Evolutionary conservation across 1,284 basidiomycete genomes (phyloP), one percentile per base, ranked within the genome.

Genomic region (Pterulicium gracile): DNA sequence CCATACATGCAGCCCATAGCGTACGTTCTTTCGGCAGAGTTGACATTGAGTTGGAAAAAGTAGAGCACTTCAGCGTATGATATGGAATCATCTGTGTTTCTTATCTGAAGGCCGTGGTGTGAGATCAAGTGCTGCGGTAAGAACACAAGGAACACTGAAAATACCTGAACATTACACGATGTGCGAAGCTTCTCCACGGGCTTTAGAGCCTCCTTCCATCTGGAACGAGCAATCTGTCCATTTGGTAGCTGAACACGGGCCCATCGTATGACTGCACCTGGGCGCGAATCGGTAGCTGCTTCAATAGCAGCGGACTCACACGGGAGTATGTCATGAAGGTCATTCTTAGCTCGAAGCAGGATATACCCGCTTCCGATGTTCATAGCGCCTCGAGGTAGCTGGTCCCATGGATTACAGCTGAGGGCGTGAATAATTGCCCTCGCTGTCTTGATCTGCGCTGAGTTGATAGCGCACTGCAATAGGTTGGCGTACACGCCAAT

Each of bases 141-240:
- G n/a, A n/a, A n/a, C n/a, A n/a, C n/a, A n/a, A n/a, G n/a, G n/a
- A n/a, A n/a, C n/a, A n/a, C n/a, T n/a, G n/a, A n/a, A n/a, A n/a
- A n/a, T n/a, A n/a, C n/a, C n/a, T n/a, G 80, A 47, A 79, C 80
- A 51, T 35, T 73, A 60, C 44, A 43, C 44, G 50, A 47, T 47
- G 36, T 22, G 34, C 42, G 52, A 35, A 50, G 44, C 45, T n/a
- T 43, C n/a, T n/a, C 20, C 20, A 20, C 12, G 20, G n/a, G n/a
- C n/a, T n/a, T n/a, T n/a, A n/a, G n/a, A n/a, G n/a, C 27, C 27
- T 34, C 27, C 27, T 34, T 34, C 12, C 39, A 41, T 10, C 12
- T 10, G 39, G 27, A 34, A 47, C 45, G 46, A 46, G 22, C 15
- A 36, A 54, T 45, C 47, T 61, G 57, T 0, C 51, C 49, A 51